These are phyloP conservation scores for Myriangium duriaei DNA, from an alignment of 2,329 filamentous ascomycete genomes.

Conservation along the genomic window DNA sequence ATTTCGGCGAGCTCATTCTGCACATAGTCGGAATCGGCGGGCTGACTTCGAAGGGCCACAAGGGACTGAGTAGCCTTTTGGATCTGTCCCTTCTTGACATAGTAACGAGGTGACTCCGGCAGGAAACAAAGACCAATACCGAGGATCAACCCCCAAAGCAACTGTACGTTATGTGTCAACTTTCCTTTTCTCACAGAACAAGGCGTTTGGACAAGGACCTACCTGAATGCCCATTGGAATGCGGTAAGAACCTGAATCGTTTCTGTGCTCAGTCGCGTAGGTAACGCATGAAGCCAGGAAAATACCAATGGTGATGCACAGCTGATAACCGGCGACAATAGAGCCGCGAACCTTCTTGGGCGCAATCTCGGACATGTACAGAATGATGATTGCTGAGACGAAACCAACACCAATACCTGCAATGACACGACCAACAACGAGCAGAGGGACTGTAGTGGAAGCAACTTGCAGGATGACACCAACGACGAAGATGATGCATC, in stretches of 20 bases:
- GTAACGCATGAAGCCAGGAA: slow-evolving; percentile 59
- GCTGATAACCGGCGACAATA: slow-evolving; percentile 64
- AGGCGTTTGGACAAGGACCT: no score
- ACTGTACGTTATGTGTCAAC: no score
- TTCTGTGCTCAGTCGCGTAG: slow-evolving; percentile 49
- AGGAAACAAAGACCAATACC: slow-evolving; percentile 53
- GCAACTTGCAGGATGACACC: slow-evolving; percentile 15
- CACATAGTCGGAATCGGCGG: slow-evolving; percentile 15
- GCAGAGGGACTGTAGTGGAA: slow-evolving; percentile 11
- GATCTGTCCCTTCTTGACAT: slow-evolving; percentile 59
- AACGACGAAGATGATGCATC: slow-evolving; percentile 11
- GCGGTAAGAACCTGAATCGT: slow-evolving; percentile 45
- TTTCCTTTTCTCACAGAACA: no score
- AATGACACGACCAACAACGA: slow-evolving; percentile 14
- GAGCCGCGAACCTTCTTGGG: slow-evolving; percentile 63
- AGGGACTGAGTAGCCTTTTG: slow-evolving; percentile 49
- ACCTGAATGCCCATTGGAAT: slow-evolving; percentile 68
- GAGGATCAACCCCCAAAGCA: slow-evolving; percentile 6
- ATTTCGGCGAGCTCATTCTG: slow-evolving; percentile 16
- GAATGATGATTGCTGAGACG: slow-evolving; percentile 47
- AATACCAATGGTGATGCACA: slow-evolving; percentile 65
- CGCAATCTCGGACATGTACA: slow-evolving; percentile 70
- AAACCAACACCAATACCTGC: slow-evolving; percentile 16
- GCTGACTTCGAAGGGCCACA: slow-evolving; percentile 14
- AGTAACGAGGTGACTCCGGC: slow-evolving; percentile 72